Conservation (phyloP, 2,329 filamentous ascomycete species). For the Lachnellula cervina region DNA sequence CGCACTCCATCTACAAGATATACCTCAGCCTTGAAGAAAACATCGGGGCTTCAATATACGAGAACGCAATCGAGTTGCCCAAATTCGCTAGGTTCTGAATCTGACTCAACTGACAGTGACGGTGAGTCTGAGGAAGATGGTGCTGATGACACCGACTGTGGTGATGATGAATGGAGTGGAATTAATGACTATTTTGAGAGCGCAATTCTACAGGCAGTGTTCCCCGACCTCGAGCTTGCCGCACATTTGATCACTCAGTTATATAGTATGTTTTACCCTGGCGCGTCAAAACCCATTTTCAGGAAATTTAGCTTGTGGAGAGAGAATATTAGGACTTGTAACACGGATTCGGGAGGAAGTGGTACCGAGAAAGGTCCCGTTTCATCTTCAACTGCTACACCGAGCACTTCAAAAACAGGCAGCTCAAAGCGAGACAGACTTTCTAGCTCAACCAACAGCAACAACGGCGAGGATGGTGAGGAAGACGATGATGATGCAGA, state of each 20-base stretch:
- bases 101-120: conserved; percentile 5
- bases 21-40: no score
- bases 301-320: conserved; percentile 6
- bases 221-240: conserved; percentile 7
- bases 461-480: conserved; percentile 1
- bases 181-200: conserved; percentile 7
- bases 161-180: conserved; percentile 6
- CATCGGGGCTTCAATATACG: no score
- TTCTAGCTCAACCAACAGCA: background rate
- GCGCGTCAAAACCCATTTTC: background rate
- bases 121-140: conserved; percentile 9
- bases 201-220: conserved; percentile 7
- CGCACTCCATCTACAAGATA: no score
- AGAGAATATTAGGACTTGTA: conserved; percentile 5
- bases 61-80: no score
- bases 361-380: conserved; percentile 1
- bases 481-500: conserved; percentile 4
- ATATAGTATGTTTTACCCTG: background rate
- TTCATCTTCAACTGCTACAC: background rate
- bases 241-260: conserved; percentile 2
- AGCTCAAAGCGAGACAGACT: conserved; percentile 1
- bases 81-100: background rate
- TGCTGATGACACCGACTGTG: background rate
- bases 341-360: background rate
- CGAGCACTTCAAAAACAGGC: background rate